Percentiles rank a stretch among this genome's conserved stretches.
Evolutionary conservation across 2,329 filamentous ascomycete species (phyloP).

Genomic region (Pseudogymnoascus pannorum): DNA sequence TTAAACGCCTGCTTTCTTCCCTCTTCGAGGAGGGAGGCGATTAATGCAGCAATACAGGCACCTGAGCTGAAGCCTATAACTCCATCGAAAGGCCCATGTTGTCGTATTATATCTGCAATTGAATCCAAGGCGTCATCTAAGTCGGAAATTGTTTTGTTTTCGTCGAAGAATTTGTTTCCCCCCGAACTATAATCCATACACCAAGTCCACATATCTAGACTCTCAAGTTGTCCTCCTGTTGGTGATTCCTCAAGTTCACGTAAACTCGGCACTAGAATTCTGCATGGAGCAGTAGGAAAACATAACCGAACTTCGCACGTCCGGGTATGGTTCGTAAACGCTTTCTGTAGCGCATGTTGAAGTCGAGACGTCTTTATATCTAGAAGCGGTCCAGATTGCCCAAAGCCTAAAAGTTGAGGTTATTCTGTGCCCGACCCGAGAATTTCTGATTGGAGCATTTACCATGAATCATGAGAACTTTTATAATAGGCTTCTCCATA

Average conservation of each 20-base stretch:
- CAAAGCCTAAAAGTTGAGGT: background rate
- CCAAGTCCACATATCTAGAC: background rate
- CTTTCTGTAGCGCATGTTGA: background rate
- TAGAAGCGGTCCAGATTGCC: background rate
- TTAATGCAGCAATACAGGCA: no score
- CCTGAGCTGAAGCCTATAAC: constrained; percentile 10
- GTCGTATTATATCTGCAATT: background rate
- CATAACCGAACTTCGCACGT: background rate
- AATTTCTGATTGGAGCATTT: background rate
- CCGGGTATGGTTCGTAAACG: background rate
- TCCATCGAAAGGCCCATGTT: constrained; percentile 12
- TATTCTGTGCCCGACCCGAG: background rate
- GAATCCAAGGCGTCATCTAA: background rate
- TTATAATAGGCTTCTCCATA: background rate
- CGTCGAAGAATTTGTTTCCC: background rate
- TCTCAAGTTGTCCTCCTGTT: background rate
- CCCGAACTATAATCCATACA: background rate
- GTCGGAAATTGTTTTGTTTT: background rate
- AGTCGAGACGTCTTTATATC: background rate
- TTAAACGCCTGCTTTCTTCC: no score
- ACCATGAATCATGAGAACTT: background rate
- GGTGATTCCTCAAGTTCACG: background rate
- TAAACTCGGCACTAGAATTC: background rate
- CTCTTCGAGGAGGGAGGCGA: no score
- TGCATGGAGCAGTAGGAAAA: background rate